A percentile compares a stretch with the other conserved stretches of the same genome.
Evolutionary conservation across 2,329 filamentous ascomycete genomes (phyloP).

Genomic region (Ceratocystis cacaofunesta): DNA sequence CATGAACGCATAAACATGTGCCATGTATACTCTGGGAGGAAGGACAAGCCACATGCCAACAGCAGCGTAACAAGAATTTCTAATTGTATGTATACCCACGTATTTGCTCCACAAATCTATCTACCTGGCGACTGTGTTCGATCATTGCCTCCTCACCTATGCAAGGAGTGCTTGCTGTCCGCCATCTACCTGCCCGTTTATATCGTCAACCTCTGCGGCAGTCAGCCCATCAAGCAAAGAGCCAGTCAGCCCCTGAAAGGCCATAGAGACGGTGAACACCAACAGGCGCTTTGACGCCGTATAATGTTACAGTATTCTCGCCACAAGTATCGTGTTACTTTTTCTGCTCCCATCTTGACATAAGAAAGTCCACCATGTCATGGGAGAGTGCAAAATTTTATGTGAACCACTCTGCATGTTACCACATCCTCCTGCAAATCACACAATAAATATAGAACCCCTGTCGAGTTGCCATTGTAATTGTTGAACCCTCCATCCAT

Average conservation of each 20-base stretch:
- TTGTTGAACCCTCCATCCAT: not conserved
- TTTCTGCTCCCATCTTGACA: not conserved
- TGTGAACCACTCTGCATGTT: not conserved
- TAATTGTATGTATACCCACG: not conserved
- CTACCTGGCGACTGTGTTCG: not conserved
- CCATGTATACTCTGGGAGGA: not conserved
- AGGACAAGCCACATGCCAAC: not conserved
- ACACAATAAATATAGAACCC: not conserved
- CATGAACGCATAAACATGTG: no score
- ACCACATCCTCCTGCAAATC: constrained; percentile 4
- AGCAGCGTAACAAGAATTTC: not conserved
- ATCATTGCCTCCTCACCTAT: not conserved
- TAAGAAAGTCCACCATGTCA: no score
- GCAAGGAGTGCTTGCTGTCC: no score
- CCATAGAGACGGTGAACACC: not conserved
- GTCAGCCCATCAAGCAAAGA: no score
- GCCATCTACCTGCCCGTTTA: no score
- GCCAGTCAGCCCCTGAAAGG: no score
- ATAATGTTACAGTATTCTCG: not conserved
- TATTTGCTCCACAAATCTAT: not conserved
- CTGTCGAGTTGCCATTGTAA: not conserved
- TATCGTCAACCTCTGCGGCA: no score
- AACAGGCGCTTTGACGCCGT: not conserved
- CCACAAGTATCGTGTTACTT: not conserved
- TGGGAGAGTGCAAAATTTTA: not conserved